Evolutionary conservation across 1,284 basidiomycete species (phyloP).

Genomic region (Cerrena zonata): DNA sequence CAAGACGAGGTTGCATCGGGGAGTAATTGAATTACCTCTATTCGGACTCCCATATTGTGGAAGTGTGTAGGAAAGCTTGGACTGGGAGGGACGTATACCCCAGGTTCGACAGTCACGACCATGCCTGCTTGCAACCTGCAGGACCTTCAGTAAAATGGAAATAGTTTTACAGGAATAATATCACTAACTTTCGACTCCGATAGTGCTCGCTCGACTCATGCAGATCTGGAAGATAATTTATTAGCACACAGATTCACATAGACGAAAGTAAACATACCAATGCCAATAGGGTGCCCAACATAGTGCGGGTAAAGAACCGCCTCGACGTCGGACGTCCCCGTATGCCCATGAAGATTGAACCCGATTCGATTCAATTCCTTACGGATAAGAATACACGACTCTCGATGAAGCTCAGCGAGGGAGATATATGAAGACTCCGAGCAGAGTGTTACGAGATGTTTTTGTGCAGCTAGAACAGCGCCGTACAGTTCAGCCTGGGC

Average conservation of each 20-base stretch:
- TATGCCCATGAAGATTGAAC: constrained; percentile 47
- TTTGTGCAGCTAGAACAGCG: constrained; percentile 75
- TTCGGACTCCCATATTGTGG: constrained; percentile 84
- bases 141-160: not conserved
- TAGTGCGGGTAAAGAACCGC: constrained; percentile 81
- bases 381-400: constrained; percentile 66
- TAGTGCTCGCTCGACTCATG: constrained; percentile 66
- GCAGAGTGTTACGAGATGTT: constrained; percentile 60
- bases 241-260: no score
- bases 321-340: constrained; percentile 58
- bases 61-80: constrained; percentile 77
- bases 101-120: constrained; percentile 84
- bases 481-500: constrained; percentile 87
- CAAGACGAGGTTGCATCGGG: not conserved
- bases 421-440: constrained; percentile 49
- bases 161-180: not conserved
- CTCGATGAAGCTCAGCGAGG: constrained; percentile 76
- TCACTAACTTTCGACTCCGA: constrained; percentile 35
- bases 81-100: constrained; percentile 81
- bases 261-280: constrained; percentile 45
- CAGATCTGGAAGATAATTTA: constrained; percentile 64
- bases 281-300: constrained; percentile 79
- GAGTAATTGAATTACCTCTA: constrained; percentile 55
- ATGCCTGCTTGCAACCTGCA: constrained; percentile 67
- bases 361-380: constrained; percentile 79